Percentiles rank a stretch among this genome's conserved stretches.
These are phyloP conservation scores for Rubia tinctorum DNA, from an alignment of 305 asterid genomes.

Conservation along the genomic window DNA sequence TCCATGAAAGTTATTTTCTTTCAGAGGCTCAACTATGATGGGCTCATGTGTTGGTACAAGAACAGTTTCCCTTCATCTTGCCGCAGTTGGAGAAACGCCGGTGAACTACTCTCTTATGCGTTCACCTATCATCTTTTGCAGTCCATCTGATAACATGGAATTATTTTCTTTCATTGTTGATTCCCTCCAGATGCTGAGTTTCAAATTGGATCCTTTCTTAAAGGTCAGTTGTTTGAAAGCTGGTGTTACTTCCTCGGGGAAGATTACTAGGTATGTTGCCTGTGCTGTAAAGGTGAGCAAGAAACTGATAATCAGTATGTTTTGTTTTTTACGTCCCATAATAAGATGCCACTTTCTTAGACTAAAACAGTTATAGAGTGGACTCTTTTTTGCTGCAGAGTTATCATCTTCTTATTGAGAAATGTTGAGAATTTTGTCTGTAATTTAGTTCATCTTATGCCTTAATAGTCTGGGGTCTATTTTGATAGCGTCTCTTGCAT, in stretches of 20 bases:
- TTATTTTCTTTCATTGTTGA: neutral
- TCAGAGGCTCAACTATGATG: slow-evolving; percentile 4
- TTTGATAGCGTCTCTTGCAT: neutral
- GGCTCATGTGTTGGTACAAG: neutral
- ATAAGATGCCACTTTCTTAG: neutral
- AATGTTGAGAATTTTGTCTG: neutral
- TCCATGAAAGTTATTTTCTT: neutral
- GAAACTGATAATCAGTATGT: neutral
- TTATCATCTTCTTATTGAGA: neutral
- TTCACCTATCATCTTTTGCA: neutral
- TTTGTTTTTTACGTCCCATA: neutral
- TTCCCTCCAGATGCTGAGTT: slow-evolving; percentile 9
- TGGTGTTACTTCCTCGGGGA: neutral
- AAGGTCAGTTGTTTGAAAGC: neutral
- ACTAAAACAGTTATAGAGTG: neutral
- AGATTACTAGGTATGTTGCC: neutral
- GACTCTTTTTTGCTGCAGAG: neutral
- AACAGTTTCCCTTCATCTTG: slow-evolving; percentile 8
- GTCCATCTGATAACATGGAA: neutral
- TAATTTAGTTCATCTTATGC: neutral
- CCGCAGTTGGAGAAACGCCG: slow-evolving; percentile 4
- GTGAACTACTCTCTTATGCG: slow-evolving; percentile 5
- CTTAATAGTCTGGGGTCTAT: neutral
- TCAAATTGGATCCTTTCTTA: neutral
- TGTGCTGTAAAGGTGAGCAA: slow-evolving; percentile 18